phyloP scores from a whole-genome alignment of 768 basidiomycete species.

The Antrodiella citrinella region DNA sequence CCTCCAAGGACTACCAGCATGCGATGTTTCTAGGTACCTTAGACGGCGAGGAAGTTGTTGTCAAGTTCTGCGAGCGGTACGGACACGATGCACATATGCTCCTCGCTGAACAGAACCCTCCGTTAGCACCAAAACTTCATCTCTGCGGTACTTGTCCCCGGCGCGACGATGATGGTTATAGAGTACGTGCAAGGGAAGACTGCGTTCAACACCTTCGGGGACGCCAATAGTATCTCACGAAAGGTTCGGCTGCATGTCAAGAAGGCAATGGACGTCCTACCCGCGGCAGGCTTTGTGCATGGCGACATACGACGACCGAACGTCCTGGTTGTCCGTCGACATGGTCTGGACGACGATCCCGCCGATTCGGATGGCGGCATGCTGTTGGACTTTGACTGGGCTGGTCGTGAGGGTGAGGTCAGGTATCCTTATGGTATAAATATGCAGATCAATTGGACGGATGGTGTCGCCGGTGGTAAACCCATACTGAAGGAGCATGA shows the following conservation, averaged over 20 bases:
- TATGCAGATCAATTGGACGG: neutral
- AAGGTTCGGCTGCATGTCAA: no score
- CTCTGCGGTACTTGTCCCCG: conserved; percentile 20
- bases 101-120: conserved; percentile 19
- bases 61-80: conserved; percentile 32
- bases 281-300: conserved; percentile 30
- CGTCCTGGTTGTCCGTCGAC: neutral
- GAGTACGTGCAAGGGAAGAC: conserved; percentile 23
- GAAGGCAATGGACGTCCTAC: conserved; percentile 35
- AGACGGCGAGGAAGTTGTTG: conserved; percentile 41
- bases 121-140: conserved; percentile 24
- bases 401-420: conserved; percentile 19
- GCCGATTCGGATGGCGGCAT: neutral
- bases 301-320: neutral
- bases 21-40: conserved; percentile 40
- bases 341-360: neutral
- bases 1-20: no score
- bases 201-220: no score
- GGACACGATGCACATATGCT: conserved; percentile 23
- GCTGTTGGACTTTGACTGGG: conserved; percentile 32
- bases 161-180: conserved; percentile 39
- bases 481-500: neutral
- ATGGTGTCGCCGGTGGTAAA: neutral
- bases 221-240: no score
- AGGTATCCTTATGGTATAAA: conserved; percentile 12